Percentiles rank a stretch among this genome's conserved stretches.
Evolutionary conservation across 1,284 basidiomycete species (phyloP).

Genomic region (Trichosporon coremiiforme): DNA sequence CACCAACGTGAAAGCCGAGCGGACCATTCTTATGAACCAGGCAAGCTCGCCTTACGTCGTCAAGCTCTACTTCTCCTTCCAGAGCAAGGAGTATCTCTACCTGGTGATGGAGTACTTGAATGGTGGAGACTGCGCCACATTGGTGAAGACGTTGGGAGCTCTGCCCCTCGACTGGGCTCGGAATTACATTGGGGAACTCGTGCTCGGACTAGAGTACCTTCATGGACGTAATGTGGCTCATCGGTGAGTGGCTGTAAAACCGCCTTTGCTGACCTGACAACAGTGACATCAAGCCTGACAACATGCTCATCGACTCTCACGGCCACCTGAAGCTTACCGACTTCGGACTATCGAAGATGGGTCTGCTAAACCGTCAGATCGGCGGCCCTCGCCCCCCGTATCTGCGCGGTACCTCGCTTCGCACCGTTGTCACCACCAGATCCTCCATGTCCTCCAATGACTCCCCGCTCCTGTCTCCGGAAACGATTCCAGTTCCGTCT

Average conservation of each 20-base stretch:
- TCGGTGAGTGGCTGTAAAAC: slow-evolving; percentile 70
- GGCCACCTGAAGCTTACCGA: slow-evolving; percentile 97
- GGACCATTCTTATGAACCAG: slow-evolving; percentile 99
- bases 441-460: slow-evolving; percentile 71
- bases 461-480: slow-evolving; percentile 56
- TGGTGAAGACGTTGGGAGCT: slow-evolving; percentile 92
- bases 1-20: slow-evolving; percentile 98
- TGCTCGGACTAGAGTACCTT: slow-evolving; percentile 93
- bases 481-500: slow-evolving; percentile 54
- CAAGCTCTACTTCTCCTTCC: slow-evolving; percentile 97
- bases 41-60: slow-evolving; percentile 98
- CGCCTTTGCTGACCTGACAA: too few species aligned
- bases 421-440: slow-evolving; percentile 53
- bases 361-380: slow-evolving; percentile 93
- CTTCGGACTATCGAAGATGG: slow-evolving; percentile 95
- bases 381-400: slow-evolving; percentile 66
- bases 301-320: slow-evolving; percentile 91
- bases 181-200: slow-evolving; percentile 94
- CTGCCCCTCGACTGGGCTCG: slow-evolving; percentile 95
- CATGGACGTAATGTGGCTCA: slow-evolving; percentile 94
- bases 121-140: slow-evolving; percentile 93
- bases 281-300: slow-evolving; percentile 98
- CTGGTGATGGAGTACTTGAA: slow-evolving; percentile 98
- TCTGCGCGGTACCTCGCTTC: slow-evolving; percentile 51
- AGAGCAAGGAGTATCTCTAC: slow-evolving; percentile 95